Conservation (phyloP, 208 protist species). For the Acanthamoeba lenticulata region DNA sequence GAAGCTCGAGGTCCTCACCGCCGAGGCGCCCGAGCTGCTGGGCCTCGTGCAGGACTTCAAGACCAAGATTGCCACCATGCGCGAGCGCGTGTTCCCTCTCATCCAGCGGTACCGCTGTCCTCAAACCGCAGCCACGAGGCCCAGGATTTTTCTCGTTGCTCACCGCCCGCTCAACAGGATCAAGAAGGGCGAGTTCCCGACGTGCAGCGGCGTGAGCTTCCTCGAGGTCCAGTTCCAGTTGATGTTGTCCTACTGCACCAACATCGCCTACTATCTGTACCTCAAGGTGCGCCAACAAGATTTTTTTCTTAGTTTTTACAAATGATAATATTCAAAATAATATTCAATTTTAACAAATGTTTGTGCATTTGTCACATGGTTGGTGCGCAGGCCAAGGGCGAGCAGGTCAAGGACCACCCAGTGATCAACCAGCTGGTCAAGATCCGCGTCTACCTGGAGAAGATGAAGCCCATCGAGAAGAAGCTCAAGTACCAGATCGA, state of each 20-base stretch:
- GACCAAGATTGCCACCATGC: conserved; percentile 90
- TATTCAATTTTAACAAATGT: neutral
- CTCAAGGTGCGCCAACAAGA: conserved; percentile 84
- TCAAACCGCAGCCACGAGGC: conserved; percentile 88
- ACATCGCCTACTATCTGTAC: conserved; percentile 94
- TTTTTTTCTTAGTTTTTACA: neutral
- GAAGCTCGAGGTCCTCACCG: conserved; percentile 33
- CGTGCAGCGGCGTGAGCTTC: conserved; percentile 73
- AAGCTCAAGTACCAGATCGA: conserved; percentile 96
- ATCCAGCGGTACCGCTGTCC: conserved; percentile 91
- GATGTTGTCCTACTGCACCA: conserved; percentile 96
- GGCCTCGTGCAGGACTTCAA: conserved; percentile 77
- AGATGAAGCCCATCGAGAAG: conserved; percentile 94
- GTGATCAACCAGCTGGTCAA: conserved; percentile 94
- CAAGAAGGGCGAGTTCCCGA: conserved; percentile 86
- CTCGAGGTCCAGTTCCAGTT: conserved; percentile 81
- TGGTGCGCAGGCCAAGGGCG: conserved; percentile 88
- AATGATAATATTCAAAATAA: neutral
- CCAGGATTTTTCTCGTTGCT: too few relatives aligned
- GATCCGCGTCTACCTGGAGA: conserved; percentile 94
- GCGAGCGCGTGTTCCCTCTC: conserved; percentile 91
- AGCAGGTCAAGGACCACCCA: conserved; percentile 92
- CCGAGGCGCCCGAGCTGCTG: neutral
- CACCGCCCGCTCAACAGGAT: conserved; percentile 88
- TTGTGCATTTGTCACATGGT: neutral